These are phyloP conservation scores for Acanthamoeba sp. DNA, from an alignment of 208 protist genomes.

Conservation along the genomic window DNA sequence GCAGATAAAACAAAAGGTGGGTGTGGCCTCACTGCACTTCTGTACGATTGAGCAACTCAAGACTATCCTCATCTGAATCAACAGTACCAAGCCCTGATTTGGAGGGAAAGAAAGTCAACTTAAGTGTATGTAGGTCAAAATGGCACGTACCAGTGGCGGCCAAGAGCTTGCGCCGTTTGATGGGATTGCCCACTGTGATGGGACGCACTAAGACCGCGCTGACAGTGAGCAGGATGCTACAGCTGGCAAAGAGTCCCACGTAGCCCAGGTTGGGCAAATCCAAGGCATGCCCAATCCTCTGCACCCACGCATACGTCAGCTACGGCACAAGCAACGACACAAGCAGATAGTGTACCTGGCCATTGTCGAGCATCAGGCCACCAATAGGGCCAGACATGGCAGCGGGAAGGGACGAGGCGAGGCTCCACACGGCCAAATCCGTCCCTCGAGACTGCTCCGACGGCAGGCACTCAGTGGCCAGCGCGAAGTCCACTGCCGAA, in stretches of 20 bases:
- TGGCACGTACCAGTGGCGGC: too few relatives aligned
- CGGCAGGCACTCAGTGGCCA: conserved; percentile 20
- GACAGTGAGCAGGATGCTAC: not conserved
- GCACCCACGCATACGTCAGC: not conserved
- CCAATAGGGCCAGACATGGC: not conserved
- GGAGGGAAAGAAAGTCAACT: too few relatives aligned
- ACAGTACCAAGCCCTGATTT: too few relatives aligned
- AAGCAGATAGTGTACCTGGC: not conserved
- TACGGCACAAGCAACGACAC: not conserved
- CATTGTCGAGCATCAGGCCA: conserved; percentile 16
- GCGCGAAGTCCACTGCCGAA: conserved; percentile 10
- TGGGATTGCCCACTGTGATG: conserved; percentile 3
- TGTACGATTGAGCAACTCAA: too few relatives aligned
- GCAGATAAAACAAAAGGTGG: too few relatives aligned
- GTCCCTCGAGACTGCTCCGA: not conserved
- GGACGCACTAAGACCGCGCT: not conserved
- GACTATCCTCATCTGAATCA: too few relatives aligned
- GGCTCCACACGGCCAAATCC: conserved; percentile 14
- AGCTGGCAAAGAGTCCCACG: not conserved
- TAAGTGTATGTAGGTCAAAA: too few relatives aligned
- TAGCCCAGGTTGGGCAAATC: not conserved
- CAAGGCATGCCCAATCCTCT: not conserved
- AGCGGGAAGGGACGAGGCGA: not conserved
- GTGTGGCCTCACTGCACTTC: too few relatives aligned
- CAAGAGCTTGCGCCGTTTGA: not conserved